Evolutionary conservation across 176 grass and related monocot species (phyloP).

Genomic region (Saccharum spontaneum): DNA sequence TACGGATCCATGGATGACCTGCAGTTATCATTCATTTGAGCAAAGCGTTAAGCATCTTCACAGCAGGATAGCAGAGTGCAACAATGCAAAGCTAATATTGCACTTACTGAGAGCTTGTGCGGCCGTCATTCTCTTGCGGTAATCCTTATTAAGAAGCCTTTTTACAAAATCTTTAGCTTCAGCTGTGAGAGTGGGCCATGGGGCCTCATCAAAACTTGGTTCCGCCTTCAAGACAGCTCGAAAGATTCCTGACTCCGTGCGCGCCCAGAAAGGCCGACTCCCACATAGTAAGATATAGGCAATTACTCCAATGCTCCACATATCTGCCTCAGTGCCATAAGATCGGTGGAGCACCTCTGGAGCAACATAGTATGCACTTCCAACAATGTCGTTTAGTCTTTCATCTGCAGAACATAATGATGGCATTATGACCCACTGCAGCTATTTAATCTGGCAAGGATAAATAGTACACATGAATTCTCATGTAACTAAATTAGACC

Average conservation of each 20-base stretch:
- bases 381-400: slow-evolving; percentile 97
- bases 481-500: slow-evolving; percentile 16
- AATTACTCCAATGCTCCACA: slow-evolving; percentile 99
- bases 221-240: slow-evolving; percentile 95
- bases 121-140: slow-evolving; percentile 97
- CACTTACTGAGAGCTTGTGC: slow-evolving; percentile 92
- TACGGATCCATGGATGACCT: slow-evolving; percentile 94
- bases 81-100: slow-evolving; percentile 12
- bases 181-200: slow-evolving; percentile 84
- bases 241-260: slow-evolving; percentile 98
- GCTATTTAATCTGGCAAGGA: slow-evolving; percentile 31
- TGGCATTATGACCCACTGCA: slow-evolving; percentile 2
- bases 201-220: slow-evolving; percentile 97
- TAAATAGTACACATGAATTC: slow-evolving; percentile 25
- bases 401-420: slow-evolving; percentile 62
- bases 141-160: slow-evolving; percentile 98
- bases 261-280: slow-evolving; percentile 94
- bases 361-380: slow-evolving; percentile 98
- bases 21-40: slow-evolving; percentile 37
- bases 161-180: slow-evolving; percentile 99
- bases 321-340: slow-evolving; percentile 94
- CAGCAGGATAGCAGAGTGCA: neutral
- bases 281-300: slow-evolving; percentile 98
- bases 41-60: slow-evolving; percentile 20
- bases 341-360: slow-evolving; percentile 95